phyloP scores from a whole-genome alignment of 208 protist species.

The Leishmania guyanensis region DNA sequence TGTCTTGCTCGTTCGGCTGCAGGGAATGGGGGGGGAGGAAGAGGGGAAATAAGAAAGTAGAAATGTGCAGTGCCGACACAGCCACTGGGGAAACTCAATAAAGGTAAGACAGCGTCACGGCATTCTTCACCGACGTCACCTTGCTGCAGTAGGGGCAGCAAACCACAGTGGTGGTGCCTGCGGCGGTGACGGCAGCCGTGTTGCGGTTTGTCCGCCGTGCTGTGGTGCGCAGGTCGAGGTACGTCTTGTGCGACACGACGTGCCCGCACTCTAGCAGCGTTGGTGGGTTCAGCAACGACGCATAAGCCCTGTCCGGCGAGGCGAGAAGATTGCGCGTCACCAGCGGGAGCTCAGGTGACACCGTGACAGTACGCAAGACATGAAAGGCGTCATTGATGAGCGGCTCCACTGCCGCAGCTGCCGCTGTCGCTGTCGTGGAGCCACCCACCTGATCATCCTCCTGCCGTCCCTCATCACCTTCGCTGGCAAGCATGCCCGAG shows the following conservation, averaged over 20 bases:
- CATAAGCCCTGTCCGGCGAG: constrained; percentile 7
- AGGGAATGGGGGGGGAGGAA: background rate
- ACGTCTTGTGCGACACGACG: constrained; percentile 65
- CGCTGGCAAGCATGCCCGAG: constrained; percentile 4
- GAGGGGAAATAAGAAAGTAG: background rate
- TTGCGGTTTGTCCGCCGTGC: constrained; percentile 28
- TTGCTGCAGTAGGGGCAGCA: constrained; percentile 75
- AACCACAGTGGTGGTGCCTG: constrained; percentile 23
- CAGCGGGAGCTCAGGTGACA: constrained; percentile 4
- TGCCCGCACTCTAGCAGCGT: constrained; percentile 79
- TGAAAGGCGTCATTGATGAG: constrained; percentile 7
- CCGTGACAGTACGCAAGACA: constrained; percentile 8
- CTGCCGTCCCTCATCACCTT: constrained; percentile 4
- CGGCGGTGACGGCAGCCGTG: background rate
- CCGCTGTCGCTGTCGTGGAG: background rate
- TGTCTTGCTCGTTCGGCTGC: background rate
- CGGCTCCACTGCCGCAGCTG: background rate
- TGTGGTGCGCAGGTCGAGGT: constrained; percentile 36
- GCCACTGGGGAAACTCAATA: constrained; percentile 26
- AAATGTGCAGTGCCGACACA: background rate
- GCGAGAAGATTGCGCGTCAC: constrained; percentile 44
- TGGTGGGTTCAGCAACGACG: constrained; percentile 54
- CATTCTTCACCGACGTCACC: constrained; percentile 36
- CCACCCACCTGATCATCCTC: background rate
- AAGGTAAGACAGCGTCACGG: constrained; percentile 63